phyloP scores from a whole-genome alignment of 345 rosid genomes.

The Eucalyptus viminalis region DNA sequence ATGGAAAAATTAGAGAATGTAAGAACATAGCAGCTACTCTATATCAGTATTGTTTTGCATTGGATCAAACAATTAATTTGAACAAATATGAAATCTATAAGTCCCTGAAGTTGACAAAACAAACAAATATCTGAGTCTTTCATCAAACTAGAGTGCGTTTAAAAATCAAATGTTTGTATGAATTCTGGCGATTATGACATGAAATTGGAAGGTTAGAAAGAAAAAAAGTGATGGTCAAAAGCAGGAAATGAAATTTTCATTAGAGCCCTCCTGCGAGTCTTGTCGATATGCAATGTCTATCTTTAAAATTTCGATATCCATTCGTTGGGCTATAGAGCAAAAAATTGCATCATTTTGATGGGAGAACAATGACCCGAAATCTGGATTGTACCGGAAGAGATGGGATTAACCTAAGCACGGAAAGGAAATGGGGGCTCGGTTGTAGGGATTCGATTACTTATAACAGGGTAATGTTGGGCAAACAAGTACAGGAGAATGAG shows the following conservation, averaged over 20 bases:
- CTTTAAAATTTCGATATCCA: background rate
- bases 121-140: background rate
- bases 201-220: background rate
- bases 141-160: background rate
- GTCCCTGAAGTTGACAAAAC: background rate
- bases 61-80: background rate
- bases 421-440: background rate
- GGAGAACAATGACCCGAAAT: background rate
- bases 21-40: background rate
- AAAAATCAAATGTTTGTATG: background rate
- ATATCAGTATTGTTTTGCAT: background rate
- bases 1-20: background rate
- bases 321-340: background rate
- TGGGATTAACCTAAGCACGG: background rate
- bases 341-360: background rate
- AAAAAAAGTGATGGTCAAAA: background rate
- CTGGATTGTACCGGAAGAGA: background rate
- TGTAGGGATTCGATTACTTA: background rate
- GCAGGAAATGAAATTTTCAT: background rate
- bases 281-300: rapidly evolving
- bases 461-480: background rate
- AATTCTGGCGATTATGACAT: background rate
- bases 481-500: background rate
- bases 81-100: background rate
- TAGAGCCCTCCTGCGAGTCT: rapidly evolving